These are phyloP conservation scores for Cinnamomum chago DNA, from an alignment of 164 flowering plant genomes.

Conservation along the genomic window DNA sequence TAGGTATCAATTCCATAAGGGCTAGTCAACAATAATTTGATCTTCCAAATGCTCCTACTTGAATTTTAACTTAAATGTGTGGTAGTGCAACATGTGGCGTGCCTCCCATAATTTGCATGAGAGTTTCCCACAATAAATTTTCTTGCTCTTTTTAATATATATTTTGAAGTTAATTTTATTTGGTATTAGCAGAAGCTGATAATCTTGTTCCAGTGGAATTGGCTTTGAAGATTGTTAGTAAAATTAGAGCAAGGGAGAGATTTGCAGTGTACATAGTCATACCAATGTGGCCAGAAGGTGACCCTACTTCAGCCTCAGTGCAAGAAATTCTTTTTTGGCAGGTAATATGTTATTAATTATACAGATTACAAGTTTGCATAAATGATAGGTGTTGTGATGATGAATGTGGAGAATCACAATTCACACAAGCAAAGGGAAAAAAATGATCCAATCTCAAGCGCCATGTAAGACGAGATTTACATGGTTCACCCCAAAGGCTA, in stretches of 20 bases:
- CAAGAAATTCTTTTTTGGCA: conserved; percentile 94
- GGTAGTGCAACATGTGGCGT: neutral
- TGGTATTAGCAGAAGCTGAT: conserved; percentile 57
- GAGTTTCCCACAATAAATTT: neutral
- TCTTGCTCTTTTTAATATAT: neutral
- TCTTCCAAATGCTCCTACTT: neutral
- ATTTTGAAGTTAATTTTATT: neutral
- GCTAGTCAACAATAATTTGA: no score
- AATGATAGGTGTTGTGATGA: no score
- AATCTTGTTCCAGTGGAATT: conserved; percentile 83
- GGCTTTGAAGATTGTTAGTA: conserved; percentile 72
- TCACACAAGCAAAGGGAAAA: no score
- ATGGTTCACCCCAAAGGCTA: no score
- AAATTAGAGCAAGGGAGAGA: conserved; percentile 76
- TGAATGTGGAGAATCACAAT: no score
- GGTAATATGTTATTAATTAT: conserved; percentile 29
- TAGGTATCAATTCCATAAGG: no score
- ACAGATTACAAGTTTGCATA: no score
- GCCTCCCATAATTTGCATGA: neutral
- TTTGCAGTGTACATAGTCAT: conserved; percentile 78
- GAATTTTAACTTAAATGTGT: neutral
- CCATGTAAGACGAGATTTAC: no score
- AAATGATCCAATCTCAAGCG: no score
- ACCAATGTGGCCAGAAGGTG: conserved; percentile 91
- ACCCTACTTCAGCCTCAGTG: conserved; percentile 52